Conservation (phyloP, 2,329 filamentous ascomycete genomes). For the Periconia digitata region DNA sequence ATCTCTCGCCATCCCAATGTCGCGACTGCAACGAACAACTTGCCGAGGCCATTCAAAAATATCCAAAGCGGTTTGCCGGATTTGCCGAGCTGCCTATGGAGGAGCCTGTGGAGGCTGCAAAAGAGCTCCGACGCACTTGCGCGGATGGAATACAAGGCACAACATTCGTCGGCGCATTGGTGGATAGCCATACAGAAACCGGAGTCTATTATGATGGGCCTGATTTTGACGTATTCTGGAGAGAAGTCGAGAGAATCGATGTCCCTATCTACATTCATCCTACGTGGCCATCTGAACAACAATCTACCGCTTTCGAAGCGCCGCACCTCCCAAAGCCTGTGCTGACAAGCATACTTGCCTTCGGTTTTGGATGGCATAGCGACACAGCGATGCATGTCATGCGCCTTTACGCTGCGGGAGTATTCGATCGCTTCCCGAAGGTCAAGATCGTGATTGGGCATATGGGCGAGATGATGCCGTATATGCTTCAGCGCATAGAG, state of each 20-base stretch:
- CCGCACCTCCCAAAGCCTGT: neutral
- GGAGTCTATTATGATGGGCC: conserved; percentile 51
- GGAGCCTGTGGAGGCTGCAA: conserved; percentile 37
- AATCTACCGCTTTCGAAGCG: conserved; percentile 24
- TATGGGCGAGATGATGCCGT: conserved; percentile 59
- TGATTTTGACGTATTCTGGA: conserved; percentile 46
- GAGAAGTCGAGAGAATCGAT: conserved; percentile 38
- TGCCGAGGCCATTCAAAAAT: neutral
- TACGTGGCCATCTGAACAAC: conserved; percentile 43
- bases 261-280: conserved; percentile 50
- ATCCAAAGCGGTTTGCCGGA: conserved; percentile 32
- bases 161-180: conserved; percentile 50
- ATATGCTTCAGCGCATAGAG: conserved; percentile 51
- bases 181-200: conserved; percentile 44
- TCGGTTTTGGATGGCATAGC: conserved; percentile 48
- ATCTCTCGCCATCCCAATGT: neutral
- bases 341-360: no score
- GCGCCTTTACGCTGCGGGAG: conserved; percentile 51
- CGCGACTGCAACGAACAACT: neutral
- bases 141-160: conserved; percentile 23
- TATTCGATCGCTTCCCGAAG: conserved; percentile 57
- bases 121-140: conserved; percentile 42
- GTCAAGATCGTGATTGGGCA: conserved; percentile 59
- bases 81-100: conserved; percentile 48
- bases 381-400: conserved; percentile 53